Percentiles rank a stretch among this genome's conserved stretches.
Conservation (phyloP, 495 filamentous ascomycete species). For the Mytilinidion resinicola region DNA sequence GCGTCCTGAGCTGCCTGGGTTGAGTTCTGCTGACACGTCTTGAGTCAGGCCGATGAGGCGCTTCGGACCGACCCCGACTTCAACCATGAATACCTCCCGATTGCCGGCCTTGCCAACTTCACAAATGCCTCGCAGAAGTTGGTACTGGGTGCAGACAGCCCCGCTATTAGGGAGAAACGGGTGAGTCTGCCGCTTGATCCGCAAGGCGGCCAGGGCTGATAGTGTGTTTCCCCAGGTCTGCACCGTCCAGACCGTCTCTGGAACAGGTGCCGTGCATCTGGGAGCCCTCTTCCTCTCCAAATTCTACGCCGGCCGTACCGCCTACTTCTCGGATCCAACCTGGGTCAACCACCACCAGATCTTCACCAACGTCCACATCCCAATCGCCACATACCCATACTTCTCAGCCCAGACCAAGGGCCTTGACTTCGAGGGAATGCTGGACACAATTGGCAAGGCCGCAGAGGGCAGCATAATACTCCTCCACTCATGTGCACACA, state of each 20-base stretch:
- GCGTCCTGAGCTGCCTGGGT: neutral
- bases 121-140: constrained; percentile 85
- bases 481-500: constrained; percentile 95
- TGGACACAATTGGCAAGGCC: constrained; percentile 57
- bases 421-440: constrained; percentile 87
- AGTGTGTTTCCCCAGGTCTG: constrained; percentile 19
- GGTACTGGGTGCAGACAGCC: constrained; percentile 71
- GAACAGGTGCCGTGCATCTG: constrained; percentile 84
- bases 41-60: constrained; percentile 73
- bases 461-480: constrained; percentile 77
- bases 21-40: constrained; percentile 9
- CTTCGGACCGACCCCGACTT: constrained; percentile 79
- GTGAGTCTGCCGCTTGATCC: constrained; percentile 38
- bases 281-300: constrained; percentile 79
- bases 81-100: constrained; percentile 98
- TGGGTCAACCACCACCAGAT: constrained; percentile 99
- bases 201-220: too few species aligned
- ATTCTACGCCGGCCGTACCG: constrained; percentile 62
- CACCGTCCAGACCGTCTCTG: constrained; percentile 64
- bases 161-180: constrained; percentile 78
- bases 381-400: constrained; percentile 83
- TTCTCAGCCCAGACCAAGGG: constrained; percentile 80
- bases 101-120: constrained; percentile 78
- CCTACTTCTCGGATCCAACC: constrained; percentile 90
- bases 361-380: constrained; percentile 82